Evolutionary conservation across 441 rosid species (phyloP).

Genomic region (Jatropha multifida): DNA sequence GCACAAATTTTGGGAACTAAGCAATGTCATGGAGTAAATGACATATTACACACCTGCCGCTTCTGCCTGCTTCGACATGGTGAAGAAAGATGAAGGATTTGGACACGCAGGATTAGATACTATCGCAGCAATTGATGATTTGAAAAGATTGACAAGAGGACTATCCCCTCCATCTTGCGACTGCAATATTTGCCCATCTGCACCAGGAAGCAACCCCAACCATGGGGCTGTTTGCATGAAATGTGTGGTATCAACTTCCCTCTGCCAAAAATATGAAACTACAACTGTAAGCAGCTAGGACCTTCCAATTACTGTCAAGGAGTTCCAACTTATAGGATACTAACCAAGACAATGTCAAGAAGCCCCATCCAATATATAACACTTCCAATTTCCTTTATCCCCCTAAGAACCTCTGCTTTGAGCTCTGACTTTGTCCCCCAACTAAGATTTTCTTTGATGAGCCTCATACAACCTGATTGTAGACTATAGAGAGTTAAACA

Average conservation of each 20-base stretch:
- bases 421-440: constrained; percentile 94
- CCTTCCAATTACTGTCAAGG: constrained; percentile 7
- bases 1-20: constrained; percentile 11
- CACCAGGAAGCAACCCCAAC: constrained; percentile 85
- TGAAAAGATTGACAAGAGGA: constrained; percentile 89
- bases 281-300: constrained; percentile 29
- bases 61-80: constrained; percentile 98
- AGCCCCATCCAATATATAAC: constrained; percentile 94
- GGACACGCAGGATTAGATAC: constrained; percentile 78
- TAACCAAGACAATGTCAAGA: constrained; percentile 93
- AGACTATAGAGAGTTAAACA: constrained; percentile 23
- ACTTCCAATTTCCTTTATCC: constrained; percentile 98
- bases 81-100: constrained; percentile 82
- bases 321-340: constrained; percentile 26
- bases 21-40: constrained; percentile 9
- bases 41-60: constrained; percentile 78
- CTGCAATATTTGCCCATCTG: constrained; percentile 84
- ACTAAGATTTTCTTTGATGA: constrained; percentile 85
- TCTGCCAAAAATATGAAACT: constrained; percentile 45
- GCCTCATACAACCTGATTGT: constrained; percentile 87
- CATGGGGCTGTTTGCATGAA: constrained; percentile 98
- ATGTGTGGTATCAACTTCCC: constrained; percentile 83
- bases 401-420: constrained; percentile 88
- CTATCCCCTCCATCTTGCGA: constrained; percentile 81
- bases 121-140: constrained; percentile 77